Percentiles rank a stretch among this genome's conserved stretches.
Evolutionary conservation across 768 basidiomycete species (phyloP).

Genomic region (Lactarius indigo): DNA sequence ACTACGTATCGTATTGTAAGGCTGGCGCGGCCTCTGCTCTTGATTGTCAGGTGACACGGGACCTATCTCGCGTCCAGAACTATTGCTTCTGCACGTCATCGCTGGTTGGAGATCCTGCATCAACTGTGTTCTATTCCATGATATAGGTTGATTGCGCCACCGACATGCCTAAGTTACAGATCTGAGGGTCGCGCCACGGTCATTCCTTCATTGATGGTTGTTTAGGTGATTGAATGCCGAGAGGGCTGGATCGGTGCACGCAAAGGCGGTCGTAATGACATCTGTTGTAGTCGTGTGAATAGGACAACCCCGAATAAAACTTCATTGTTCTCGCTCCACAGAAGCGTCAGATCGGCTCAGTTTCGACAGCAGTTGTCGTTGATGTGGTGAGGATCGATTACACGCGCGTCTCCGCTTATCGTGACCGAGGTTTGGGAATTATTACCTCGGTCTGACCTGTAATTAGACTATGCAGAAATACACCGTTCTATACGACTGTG

Average conservation of each 20-base stretch:
- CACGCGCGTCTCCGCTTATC: background rate
- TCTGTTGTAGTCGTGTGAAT: background rate
- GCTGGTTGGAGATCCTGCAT: background rate
- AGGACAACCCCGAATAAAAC: background rate
- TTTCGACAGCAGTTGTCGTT: background rate
- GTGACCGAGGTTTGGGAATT: background rate
- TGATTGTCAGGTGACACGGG: background rate
- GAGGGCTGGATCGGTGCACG: background rate
- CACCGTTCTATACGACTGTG: conserved; percentile 21
- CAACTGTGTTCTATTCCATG: no score
- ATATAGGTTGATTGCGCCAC: background rate
- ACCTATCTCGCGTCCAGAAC: background rate
- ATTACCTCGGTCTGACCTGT: conserved; percentile 4
- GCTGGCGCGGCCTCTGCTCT: no score
- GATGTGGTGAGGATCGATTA: background rate
- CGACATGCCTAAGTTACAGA: background rate
- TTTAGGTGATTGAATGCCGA: background rate
- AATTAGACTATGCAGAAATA: conserved; percentile 23
- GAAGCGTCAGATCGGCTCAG: background rate
- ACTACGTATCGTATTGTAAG: no score
- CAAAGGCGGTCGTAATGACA: background rate
- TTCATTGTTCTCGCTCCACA: background rate
- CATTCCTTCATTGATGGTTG: background rate
- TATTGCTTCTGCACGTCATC: background rate
- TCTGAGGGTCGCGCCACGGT: background rate